These are phyloP conservation scores for Globisporangium nagaii DNA, from an alignment of 352 stramenopile genomes.

Conservation along the genomic window DNA sequence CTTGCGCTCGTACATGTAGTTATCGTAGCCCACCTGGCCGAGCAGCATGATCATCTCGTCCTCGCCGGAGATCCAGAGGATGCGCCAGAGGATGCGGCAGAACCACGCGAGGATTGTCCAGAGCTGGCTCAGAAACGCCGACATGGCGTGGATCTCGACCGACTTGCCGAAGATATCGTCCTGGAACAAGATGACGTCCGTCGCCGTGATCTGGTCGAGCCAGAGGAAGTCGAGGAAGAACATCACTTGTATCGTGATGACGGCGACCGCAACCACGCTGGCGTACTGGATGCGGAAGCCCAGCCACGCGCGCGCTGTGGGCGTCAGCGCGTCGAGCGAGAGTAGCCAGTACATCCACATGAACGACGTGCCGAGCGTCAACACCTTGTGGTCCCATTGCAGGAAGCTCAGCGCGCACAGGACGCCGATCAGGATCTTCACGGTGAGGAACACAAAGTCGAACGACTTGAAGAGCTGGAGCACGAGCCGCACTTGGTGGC, in stretches of 20 bases:
- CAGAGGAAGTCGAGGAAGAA: slow-evolving; percentile 23
- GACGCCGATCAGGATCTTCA: neutral
- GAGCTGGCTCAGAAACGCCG: slow-evolving; percentile 5
- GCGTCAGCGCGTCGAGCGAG: slow-evolving; percentile 24
- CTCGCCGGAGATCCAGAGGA: neutral
- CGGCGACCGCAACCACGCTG: slow-evolving; percentile 9
- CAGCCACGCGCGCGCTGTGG: slow-evolving; percentile 12
- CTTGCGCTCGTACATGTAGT: slow-evolving; percentile 3
- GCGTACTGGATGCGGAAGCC: slow-evolving; percentile 14
- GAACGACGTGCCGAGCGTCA: slow-evolving; percentile 17
- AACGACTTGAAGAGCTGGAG: neutral
- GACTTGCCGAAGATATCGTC: neutral
- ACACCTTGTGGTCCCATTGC: slow-evolving; percentile 11
- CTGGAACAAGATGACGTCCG: neutral
- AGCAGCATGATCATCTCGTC: slow-evolving; percentile 1
- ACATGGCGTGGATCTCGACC: slow-evolving; percentile 5
- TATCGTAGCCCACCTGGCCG: neutral
- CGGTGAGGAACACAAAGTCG: slow-evolving; percentile 1
- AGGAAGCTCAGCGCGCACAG: slow-evolving; percentile 19
- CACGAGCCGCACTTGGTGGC: neutral
- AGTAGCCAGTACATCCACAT: slow-evolving; percentile 30
- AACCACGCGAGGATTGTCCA: slow-evolving; percentile 1
- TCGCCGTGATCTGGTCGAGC: neutral
- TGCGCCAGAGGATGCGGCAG: slow-evolving; percentile 7
- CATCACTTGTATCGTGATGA: slow-evolving; percentile 12